phyloP scores from a whole-genome alignment of 768 basidiomycete genomes.

The Podaxis sp. region DNA sequence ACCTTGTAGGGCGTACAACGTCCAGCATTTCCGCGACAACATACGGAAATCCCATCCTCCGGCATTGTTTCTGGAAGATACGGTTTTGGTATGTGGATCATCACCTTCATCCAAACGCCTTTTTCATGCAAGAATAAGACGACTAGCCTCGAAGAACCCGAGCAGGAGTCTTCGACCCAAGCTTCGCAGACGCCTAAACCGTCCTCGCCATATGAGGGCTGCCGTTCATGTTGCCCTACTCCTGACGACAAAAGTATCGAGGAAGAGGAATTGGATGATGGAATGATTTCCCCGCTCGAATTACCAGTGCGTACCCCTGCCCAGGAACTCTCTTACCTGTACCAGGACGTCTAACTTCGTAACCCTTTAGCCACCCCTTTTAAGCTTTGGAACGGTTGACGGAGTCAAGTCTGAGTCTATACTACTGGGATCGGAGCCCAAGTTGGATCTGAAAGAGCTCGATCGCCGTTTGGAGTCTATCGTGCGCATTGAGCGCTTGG shows the following conservation, averaged over 20 bases:
- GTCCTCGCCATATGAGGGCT: neutral
- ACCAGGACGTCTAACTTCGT: neutral
- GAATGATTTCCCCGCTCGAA: conserved; percentile 10
- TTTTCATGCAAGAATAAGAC: neutral
- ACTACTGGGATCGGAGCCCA: neutral
- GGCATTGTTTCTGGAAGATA: neutral
- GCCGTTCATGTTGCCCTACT: too few relatives aligned
- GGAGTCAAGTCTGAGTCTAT: neutral
- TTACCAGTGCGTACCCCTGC: neutral
- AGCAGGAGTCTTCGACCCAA: neutral
- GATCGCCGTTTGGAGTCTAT: conserved; percentile 79
- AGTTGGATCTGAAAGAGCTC: conserved; percentile 73
- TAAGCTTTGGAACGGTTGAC: conserved; percentile 3
- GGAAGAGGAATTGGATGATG: neutral
- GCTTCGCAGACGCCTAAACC: neutral
- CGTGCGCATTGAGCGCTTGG: conserved; percentile 65
- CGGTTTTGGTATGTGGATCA: neutral
- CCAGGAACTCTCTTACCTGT: too few relatives aligned
- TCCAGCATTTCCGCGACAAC: neutral
- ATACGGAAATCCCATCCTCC: conserved; percentile 6
- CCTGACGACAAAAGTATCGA: neutral
- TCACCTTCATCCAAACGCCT: neutral
- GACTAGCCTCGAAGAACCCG: neutral
- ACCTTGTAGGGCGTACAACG: neutral
- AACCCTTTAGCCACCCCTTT: conserved; percentile 3